Evolutionary conservation across 2,329 filamentous ascomycete genomes (phyloP), one percentile per base, ranked within the genome.

Genomic region (Dactylellina sp.): DNA sequence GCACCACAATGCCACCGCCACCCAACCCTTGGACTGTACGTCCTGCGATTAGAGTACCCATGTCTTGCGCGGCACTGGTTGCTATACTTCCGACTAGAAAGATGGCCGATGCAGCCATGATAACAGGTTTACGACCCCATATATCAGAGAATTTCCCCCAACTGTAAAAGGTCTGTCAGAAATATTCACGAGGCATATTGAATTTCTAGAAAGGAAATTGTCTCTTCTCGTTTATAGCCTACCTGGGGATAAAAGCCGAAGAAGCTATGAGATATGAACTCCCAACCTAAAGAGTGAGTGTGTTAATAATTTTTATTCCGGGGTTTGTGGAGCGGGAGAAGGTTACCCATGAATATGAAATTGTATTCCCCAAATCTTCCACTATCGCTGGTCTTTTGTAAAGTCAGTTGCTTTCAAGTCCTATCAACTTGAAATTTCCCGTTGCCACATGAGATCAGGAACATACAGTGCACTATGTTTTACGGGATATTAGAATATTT

Each of bases 101-200:
- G 22, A 88, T 81, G 16, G 84, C 80, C 70, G 89, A 88, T 16
- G 87, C 87, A 1, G 85, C 77, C 12, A 90, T 81, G 28, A 90
- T 81, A 53, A 89, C 84, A 11, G 85, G 85, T 77, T 90, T 91
- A 42, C 89, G 83, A 1, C 89, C 88, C 81, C 86, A 90, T 68
- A 90, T 89, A 76, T 90, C 89, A 47, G 86, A 68, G 22, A 75
- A 64, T 53, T 75, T 75, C 7, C 71, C 71, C 71, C 71, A 75
- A 24, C 70, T 74, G 16, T 5, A 18, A 16, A n/a, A n/a, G 6
- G 0, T 32, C 28, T n/a, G 28, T 32, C 9, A 32, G 28, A 32
- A n/a, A n/a, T n/a, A n/a, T n/a, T n/a, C n/a, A n/a, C n/a, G n/a
- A n/a, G n/a, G n/a, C n/a, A n/a, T n/a, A n/a, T n/a, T n/a, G n/a